Conservation (phyloP, 2,329 filamentous ascomycete species). For the Leptographium radiaticola region DNA sequence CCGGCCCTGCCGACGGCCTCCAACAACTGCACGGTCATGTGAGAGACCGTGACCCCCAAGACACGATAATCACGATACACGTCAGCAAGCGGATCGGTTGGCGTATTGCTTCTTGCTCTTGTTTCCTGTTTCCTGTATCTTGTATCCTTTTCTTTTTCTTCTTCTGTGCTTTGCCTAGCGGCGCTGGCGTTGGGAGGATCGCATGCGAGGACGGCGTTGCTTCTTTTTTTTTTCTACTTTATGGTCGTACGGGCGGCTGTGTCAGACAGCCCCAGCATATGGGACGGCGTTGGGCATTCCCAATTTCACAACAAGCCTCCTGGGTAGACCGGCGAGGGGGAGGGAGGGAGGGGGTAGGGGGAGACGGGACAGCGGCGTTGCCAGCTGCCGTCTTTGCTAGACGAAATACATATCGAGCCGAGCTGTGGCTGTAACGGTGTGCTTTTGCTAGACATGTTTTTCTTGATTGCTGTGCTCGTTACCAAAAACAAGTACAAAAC, state of each 20-base stretch:
- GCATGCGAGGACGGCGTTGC: not conserved
- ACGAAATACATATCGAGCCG: too few species aligned
- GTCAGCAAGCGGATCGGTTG: not conserved
- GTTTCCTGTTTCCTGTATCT: too few species aligned
- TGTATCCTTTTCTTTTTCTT: not conserved
- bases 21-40: conserved; percentile 25
- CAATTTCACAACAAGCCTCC: not conserved
- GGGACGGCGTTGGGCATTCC: not conserved
- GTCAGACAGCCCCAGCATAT: not conserved
- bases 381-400: too few species aligned
- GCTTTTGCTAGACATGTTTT: too few species aligned
- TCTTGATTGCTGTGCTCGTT: too few species aligned
- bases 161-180: conserved; percentile 2
- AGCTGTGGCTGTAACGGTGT: too few species aligned
- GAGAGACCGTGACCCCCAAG: not conserved
- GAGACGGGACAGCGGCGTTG: too few species aligned
- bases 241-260: not conserved
- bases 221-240: not conserved
- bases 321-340: too few species aligned
- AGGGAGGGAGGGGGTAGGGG: too few species aligned
- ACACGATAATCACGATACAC: not conserved
- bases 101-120: not conserved
- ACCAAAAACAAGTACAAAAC: too few species aligned
- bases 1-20: conserved; percentile 19
- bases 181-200: not conserved